Evolutionary conservation across 129 eudicot genomes (phyloP), one percentile per base, ranked within the genome.

Genomic region (Glebionis coronaria): DNA sequence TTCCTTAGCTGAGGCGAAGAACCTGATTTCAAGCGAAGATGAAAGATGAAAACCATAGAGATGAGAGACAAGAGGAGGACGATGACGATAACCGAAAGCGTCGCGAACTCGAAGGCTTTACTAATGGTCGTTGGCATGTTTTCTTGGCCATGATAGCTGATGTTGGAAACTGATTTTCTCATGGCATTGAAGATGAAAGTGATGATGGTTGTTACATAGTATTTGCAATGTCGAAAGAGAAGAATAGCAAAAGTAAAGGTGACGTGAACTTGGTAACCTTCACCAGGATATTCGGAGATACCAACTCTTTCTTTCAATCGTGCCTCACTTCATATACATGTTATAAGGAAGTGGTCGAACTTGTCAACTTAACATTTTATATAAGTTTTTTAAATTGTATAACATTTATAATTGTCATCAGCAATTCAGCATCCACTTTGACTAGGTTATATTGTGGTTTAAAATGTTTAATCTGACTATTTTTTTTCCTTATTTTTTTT

Each of bases 21-120:
- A 19, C 57, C 81, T 8, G 88, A 80, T 67, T 63, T 82, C 3
- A 70, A 20, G 35, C 71, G 68, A 69, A 88, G 83, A 76, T 78
- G 79, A 21, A 85, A 69, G 52, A 88, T 76, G 76, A 70, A 73
- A 68, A 71, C 23, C 29, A 81, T 44, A 12, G 87, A 81, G 58
- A 81, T 35, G 69, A 81, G 50, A 18, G 87, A 88, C 68, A 88
- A 81, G 77, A 82, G 58, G 56, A 88, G 63, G 10, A 85, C 44
- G 57, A 40, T 28, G 56, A 63, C 20, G 72, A 85, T 40, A 4
- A 84, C 9, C 3, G 68, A 45, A 8, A 88, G 25, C 19, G 74
- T 77, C 3, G 74, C 70, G 3, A 76, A 44, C 53, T 82, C 84
- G 21, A 71, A 80, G 16, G 62, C 76, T n/a, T 61, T 68, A 70